Conservation (phyloP, 1,139 yeast species). For the Debaryomycetaceae sp. region DNA sequence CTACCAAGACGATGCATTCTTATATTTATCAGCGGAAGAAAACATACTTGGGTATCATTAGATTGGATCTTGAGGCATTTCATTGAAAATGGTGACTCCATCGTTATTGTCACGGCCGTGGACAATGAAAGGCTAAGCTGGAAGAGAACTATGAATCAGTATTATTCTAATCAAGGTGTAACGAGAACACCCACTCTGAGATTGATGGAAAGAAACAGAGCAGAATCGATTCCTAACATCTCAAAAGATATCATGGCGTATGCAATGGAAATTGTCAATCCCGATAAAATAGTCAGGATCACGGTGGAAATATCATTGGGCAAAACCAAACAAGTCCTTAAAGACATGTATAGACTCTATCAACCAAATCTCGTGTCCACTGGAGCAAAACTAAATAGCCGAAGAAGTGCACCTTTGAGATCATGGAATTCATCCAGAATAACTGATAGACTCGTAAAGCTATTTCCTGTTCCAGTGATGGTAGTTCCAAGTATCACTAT, state of each 20-base stretch:
- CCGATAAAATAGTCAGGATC: slow-evolving; percentile 49
- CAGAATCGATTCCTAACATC: slow-evolving; percentile 32
- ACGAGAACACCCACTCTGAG: slow-evolving; percentile 27
- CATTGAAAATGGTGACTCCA: slow-evolving; percentile 59
- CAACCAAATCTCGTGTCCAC: slow-evolving; percentile 64
- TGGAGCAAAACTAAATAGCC: slow-evolving; percentile 50
- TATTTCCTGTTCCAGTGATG: slow-evolving; percentile 65
- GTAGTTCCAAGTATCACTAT: slow-evolving; percentile 67
- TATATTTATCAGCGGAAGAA: slow-evolving; percentile 66
- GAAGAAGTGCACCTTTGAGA: slow-evolving; percentile 50
- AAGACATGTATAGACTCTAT: slow-evolving; percentile 61
- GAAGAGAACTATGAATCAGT: slow-evolving; percentile 7
- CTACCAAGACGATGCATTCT: slow-evolving; percentile 54
- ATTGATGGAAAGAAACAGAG: slow-evolving; percentile 29
- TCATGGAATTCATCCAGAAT: slow-evolving; percentile 62
- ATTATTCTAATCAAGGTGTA: slow-evolving; percentile 18
- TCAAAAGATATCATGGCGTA: slow-evolving; percentile 46
- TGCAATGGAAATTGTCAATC: slow-evolving; percentile 44
- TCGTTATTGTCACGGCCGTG: slow-evolving; percentile 52
- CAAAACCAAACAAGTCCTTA: slow-evolving; percentile 50
- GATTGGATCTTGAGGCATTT: slow-evolving; percentile 61
- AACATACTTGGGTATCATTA: slow-evolving; percentile 76
- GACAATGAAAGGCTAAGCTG: slow-evolving; percentile 9
- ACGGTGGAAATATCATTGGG: slow-evolving; percentile 67
- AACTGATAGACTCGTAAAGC: slow-evolving; percentile 60